Evolutionary conservation across 2,329 filamentous ascomycete genomes (phyloP).

Genomic region (Calonectria pseudoturangicola): DNA sequence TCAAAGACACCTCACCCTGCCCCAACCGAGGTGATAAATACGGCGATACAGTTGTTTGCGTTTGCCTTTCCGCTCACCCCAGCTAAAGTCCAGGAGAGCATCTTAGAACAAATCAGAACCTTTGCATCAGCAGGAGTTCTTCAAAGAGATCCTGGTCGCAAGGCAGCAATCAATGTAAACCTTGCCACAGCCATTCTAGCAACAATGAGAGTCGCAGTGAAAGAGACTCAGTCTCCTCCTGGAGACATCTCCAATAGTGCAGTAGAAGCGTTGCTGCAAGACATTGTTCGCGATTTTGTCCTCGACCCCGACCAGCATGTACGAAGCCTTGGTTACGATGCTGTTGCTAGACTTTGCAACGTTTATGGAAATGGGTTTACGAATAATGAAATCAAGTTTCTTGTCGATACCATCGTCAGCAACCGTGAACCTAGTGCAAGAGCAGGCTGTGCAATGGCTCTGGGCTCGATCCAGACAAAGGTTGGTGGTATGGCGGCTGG

Average conservation of each 20-base stretch:
- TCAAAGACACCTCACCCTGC: conserved; percentile 81
- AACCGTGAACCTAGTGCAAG: conserved; percentile 95
- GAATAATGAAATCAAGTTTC: conserved; percentile 89
- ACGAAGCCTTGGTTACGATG: conserved; percentile 88
- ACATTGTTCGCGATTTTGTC: conserved; percentile 82
- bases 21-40: conserved; percentile 94
- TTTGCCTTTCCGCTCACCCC: conserved; percentile 92
- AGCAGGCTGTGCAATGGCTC: conserved; percentile 93
- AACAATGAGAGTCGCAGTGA: conserved; percentile 88
- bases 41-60: conserved; percentile 94
- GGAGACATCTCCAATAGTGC: conserved; percentile 84
- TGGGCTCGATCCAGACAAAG: conserved; percentile 95
- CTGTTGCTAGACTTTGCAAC: conserved; percentile 89
- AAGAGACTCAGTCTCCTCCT: conserved; percentile 82
- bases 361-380: conserved; percentile 91
- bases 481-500: conserved; percentile 98
- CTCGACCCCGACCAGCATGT: conserved; percentile 90
- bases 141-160: conserved; percentile 90
- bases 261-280: conserved; percentile 90
- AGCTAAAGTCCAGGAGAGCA: conserved; percentile 94
- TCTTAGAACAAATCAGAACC: conserved; percentile 93
- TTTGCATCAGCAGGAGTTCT: conserved; percentile 88
- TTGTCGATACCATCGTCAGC: conserved; percentile 94
- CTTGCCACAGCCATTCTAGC: conserved; percentile 87
- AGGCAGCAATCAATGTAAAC: conserved; percentile 93